Base-by-base conservation (phyloP, 116 monocot species). In the Cymodocea nodosa region DNA sequence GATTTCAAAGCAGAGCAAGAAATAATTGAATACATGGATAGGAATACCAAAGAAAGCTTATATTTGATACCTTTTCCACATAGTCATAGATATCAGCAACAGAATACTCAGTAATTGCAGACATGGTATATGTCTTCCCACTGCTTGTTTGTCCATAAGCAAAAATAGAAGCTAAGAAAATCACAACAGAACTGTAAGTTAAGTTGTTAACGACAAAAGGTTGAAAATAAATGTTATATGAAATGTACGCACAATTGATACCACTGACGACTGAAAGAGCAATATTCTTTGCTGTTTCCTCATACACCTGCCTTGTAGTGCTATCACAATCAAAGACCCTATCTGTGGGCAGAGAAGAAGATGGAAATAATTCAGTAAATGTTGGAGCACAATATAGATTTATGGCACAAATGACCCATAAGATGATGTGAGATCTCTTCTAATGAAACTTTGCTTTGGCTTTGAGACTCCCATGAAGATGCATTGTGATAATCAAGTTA, bases 111-210 rank as follows among this genome's bases (percentile, higher is more conserved):
- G 99, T 92, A 60, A 99, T 83, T 50, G 92, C 99, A 56, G 67
- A 78, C 99, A 99, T 99, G 17, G 99, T 99, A 70, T 86, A 92
- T 22, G 98, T 98, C 75, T 98, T 99, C 52, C 99, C 99, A 75
- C 99, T 99, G 79, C 92, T 99, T 52, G 99, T 99, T 80, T 99
- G 99, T 35, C 99, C 99, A 53, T 99, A 99, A 3, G 99, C 99
- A 76, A 99, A 99, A 58, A 99, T 85, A 77, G 89, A 89, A 14
- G 99, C 99, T 99, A 85, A 74, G 24, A 73, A 51, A 63, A 50
- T 35, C 15, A 0, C 25, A 60, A 35, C 15, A 51, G 51, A 4
- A 15, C 25, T 14, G 23, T 24, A 10, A 10, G 19, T 22, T 17
- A n/a, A 30, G n/a, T 24, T 18, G 53, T 64, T 30, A 50, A 61